Conservation (phyloP, 2,329 filamentous ascomycete species). For the Davidsoniella eucalypti region DNA sequence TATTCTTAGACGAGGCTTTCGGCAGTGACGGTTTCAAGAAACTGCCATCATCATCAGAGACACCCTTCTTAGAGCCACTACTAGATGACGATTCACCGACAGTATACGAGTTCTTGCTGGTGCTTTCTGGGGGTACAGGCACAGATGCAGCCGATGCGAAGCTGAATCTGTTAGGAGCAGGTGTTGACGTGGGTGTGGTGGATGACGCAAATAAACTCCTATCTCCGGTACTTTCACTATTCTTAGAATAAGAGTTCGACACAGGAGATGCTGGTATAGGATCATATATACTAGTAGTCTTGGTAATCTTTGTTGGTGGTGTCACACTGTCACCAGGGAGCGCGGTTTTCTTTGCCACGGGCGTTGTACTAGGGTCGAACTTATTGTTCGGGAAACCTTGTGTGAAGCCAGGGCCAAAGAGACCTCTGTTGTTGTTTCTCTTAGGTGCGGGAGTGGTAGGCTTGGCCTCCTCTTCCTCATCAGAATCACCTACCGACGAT, state of each 20-base stretch:
- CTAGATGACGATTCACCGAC: conserved; percentile 35
- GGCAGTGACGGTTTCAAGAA: conserved; percentile 6
- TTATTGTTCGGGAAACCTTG: not conserved
- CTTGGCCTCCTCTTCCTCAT: conserved; percentile 13
- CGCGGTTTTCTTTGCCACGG: conserved; percentile 4
- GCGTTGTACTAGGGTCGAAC: conserved; percentile 2
- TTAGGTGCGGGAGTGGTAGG: conserved; percentile 18
- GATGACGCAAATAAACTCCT: conserved; percentile 17
- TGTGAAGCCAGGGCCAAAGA: not conserved
- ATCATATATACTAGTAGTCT: not conserved
- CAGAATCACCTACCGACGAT: not conserved
- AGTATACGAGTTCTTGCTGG: conserved; percentile 34
- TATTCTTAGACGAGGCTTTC: conserved; percentile 13
- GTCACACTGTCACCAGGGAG: conserved; percentile 1
- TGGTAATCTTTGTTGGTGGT: conserved; percentile 1
- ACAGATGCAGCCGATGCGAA: conserved; percentile 19
- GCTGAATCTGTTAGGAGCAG: conserved; percentile 31
- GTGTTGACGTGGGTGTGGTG: conserved; percentile 36
- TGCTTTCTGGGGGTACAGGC: conserved; percentile 38
- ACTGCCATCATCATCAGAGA: conserved; percentile 10
- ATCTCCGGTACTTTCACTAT: not conserved
- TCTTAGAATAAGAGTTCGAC: conserved; percentile 1
- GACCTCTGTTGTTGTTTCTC: not conserved
- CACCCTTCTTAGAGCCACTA: conserved; percentile 13
- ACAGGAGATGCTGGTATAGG: conserved; percentile 1